Base-by-base conservation (phyloP, 305 asterid genomes). In the Fraxinus sp. region DNA sequence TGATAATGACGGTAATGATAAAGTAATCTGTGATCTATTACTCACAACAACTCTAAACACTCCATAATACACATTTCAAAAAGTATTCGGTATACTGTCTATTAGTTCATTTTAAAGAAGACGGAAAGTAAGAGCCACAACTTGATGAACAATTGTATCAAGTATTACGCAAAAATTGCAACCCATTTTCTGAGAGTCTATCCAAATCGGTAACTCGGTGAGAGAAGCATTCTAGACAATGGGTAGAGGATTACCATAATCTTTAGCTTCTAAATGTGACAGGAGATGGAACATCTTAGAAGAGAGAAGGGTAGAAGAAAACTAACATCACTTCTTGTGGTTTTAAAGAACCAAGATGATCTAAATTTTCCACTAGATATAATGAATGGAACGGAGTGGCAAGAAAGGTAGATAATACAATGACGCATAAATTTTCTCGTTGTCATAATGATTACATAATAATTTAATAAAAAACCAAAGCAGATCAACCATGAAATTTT, bases 171-270 rank as follows among this genome's bases (percentile, higher is more conserved):
- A 46, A 46, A 46, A 3, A 13, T 46, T 14, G 57, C 57, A 46
- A 11, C 57, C 57, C 0, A 49, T 49, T 14, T 14, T 43, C 90
- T 9, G 90, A 91, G 35, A 92, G 97, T 86, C 97, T 85, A 92
- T 41, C 22, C 94, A 88, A 37, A 91, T 91, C 57, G 91, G 85
- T 85, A 91, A 95, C 35, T 91, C 93, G 8, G 85, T 79, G 24
- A 92, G 88, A 86, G 90, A 93, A 83, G 95, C 97, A 89, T 92
- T 97, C 41, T 93, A 89, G 72, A 93, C 89, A 95, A 92, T 93
- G 73, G 93, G 93, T 2, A 41, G 52, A 41, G 52, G 13, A 41
- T 1, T 41, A 9, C 52, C 52, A 41, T 41, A 10, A 41, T 41
- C 16, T 10, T 10, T 10, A 41, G 52, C 52, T 10, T 41, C 16